phyloP scores from a whole-genome alignment of 139 green algal species.

The Mesotaenium endlicherianum region DNA sequence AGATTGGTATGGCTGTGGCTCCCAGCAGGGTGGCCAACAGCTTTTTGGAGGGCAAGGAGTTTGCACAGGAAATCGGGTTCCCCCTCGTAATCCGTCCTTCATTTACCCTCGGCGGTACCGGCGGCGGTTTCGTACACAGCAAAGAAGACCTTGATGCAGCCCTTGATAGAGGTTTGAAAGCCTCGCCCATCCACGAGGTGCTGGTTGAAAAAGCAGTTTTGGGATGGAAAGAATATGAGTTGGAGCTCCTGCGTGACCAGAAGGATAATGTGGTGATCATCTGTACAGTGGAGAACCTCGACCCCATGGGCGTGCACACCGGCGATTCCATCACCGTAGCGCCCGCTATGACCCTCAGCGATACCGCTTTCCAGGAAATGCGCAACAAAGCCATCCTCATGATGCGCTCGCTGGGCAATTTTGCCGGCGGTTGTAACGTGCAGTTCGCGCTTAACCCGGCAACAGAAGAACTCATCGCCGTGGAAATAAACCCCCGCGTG shows the following conservation, averaged over 20 bases:
- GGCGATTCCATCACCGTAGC: constrained; percentile 75
- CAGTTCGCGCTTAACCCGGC: constrained; percentile 94
- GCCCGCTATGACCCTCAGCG: constrained; percentile 81
- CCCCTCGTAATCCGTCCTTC: constrained; percentile 98
- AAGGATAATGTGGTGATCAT: constrained; percentile 99
- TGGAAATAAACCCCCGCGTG: constrained; percentile 99
- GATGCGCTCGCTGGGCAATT: constrained; percentile 96
- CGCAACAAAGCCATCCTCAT: constrained; percentile 79
- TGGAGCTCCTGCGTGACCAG: constrained; percentile 96
- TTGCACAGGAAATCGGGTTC: constrained; percentile 74
- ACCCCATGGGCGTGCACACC: constrained; percentile 99
- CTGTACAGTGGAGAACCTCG: constrained; percentile 99
- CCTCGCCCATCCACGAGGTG: constrained; percentile 87
- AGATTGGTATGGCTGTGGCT: not conserved
- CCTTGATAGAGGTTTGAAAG: constrained; percentile 72
- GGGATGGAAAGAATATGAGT: constrained; percentile 95
- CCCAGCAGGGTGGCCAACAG: not conserved
- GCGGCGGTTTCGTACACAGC: constrained; percentile 98
- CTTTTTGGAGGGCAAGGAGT: constrained; percentile 62
- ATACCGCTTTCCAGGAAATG: constrained; percentile 88
- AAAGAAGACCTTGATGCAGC: constrained; percentile 90
- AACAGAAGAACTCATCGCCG: constrained; percentile 91
- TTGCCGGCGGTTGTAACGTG: constrained; percentile 96
- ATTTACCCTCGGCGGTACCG: constrained; percentile 95
- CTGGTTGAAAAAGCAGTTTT: constrained; percentile 90